phyloP scores from a whole-genome alignment of 148 eudicot genomes.

The Amaranthus palmeri region DNA sequence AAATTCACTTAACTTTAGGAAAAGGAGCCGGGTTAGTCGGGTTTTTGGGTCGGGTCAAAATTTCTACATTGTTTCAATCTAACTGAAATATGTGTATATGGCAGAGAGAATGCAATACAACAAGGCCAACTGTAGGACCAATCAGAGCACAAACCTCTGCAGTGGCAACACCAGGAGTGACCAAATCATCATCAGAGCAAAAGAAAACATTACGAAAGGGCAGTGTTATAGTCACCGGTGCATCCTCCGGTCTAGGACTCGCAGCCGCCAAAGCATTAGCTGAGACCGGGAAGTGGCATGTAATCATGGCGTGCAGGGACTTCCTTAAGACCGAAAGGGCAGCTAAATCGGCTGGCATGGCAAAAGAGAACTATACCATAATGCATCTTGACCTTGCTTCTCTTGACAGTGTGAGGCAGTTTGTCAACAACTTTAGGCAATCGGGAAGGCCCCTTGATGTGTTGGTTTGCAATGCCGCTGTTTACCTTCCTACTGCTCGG shows the following conservation, averaged over 20 bases:
- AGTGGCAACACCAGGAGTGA: conserved; percentile 51
- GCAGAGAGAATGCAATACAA: conserved; percentile 33
- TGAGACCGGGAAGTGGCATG: conserved; percentile 87
- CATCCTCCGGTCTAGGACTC: conserved; percentile 88
- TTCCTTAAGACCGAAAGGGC: conserved; percentile 87
- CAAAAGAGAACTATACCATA: conserved; percentile 65
- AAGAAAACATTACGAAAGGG: conserved; percentile 86
- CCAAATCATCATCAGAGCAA: conserved; percentile 32
- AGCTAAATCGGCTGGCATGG: conserved; percentile 69
- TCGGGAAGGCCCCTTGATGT: conserved; percentile 39
- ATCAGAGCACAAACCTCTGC: conserved; percentile 51
- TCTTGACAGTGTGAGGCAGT: conserved; percentile 45
- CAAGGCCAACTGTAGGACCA: conserved; percentile 28
- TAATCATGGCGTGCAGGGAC: conserved; percentile 87
- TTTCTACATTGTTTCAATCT: too few relatives aligned
- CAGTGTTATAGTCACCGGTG: conserved; percentile 80
- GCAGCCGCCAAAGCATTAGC: conserved; percentile 83
- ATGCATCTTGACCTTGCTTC: conserved; percentile 95
- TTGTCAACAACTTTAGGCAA: conserved; percentile 34
- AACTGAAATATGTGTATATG: not conserved
- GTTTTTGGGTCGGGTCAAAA: too few relatives aligned
- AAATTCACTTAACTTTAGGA: too few relatives aligned
- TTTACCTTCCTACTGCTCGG: conserved; percentile 72
- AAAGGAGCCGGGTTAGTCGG: too few relatives aligned
- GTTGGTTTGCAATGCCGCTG: conserved; percentile 60